A percentile compares a stretch with the other conserved stretches of the same genome.
These are phyloP conservation scores for Lactifluus piperatus DNA, from an alignment of 768 basidiomycete genomes.

Conservation along the genomic window DNA sequence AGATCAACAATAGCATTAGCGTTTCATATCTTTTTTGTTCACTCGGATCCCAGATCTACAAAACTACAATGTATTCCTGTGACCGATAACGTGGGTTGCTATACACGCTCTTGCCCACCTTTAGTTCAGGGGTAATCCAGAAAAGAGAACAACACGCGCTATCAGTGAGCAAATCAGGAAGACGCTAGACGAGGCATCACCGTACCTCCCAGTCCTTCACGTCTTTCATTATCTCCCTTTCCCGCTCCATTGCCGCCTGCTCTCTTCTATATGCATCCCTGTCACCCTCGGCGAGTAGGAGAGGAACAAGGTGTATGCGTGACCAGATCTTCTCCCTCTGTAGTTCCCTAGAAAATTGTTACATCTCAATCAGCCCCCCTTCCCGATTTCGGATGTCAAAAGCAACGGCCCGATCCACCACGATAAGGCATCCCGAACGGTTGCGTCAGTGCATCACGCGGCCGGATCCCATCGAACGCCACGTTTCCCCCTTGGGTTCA, in stretches of 20 bases:
- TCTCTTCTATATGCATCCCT: slow-evolving; percentile 78
- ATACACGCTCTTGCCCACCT: slow-evolving; percentile 86
- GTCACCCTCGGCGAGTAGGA: slow-evolving; percentile 90
- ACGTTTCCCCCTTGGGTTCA: slow-evolving; percentile 63
- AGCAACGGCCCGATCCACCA: slow-evolving; percentile 16
- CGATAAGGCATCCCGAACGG: slow-evolving; percentile 35
- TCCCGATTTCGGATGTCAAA: slow-evolving; percentile 10
- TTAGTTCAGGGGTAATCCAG: slow-evolving; percentile 20
- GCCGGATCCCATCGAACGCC: slow-evolving; percentile 54
- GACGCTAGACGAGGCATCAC: slow-evolving; percentile 18
- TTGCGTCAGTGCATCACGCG: slow-evolving; percentile 33
- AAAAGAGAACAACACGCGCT: slow-evolving; percentile 12
- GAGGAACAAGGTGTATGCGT: slow-evolving; percentile 85
- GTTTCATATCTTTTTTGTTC: neutral
- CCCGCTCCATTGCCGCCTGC: slow-evolving; percentile 67
- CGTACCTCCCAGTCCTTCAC: slow-evolving; percentile 92
- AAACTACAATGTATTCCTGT: slow-evolving; percentile 47
- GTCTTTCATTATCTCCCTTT: slow-evolving; percentile 91
- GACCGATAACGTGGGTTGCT: slow-evolving; percentile 64
- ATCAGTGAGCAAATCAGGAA: slow-evolving; percentile 23
- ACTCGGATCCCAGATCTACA: slow-evolving; percentile 31
- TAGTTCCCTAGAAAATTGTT: slow-evolving; percentile 58
- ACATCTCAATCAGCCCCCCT: slow-evolving; percentile 14
- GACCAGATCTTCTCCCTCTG: slow-evolving; percentile 92
- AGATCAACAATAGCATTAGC: neutral